phyloP scores from a whole-genome alignment of 2,329 filamentous ascomycete species.

The Acrodontium crateriforme region DNA sequence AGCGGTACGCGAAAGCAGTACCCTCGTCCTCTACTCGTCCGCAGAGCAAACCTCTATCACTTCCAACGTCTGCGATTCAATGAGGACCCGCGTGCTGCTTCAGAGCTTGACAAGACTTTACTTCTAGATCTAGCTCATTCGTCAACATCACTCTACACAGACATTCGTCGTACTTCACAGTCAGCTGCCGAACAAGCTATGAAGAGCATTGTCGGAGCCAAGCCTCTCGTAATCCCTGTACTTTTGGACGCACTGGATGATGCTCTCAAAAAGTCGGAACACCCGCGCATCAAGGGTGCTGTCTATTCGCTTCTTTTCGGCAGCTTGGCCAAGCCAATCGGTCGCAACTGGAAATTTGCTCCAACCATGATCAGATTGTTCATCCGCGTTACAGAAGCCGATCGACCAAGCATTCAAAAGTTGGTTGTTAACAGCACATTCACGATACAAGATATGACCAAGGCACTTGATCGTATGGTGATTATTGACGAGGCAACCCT shows the following conservation, averaged over 20 bases:
- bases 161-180: conserved; percentile 89
- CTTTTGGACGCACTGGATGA: conserved; percentile 65
- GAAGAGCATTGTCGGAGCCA: conserved; percentile 77
- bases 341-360: conserved; percentile 88
- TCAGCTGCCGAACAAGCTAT: conserved; percentile 84
- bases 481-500: conserved; percentile 61
- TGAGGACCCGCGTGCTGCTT: conserved; percentile 72
- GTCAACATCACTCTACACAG: conserved; percentile 80
- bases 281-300: conserved; percentile 84
- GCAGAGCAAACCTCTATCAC: conserved; percentile 88
- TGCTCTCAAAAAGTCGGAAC: conserved; percentile 66
- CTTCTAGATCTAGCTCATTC: conserved; percentile 81
- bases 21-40: conserved; percentile 79
- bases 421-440: conserved; percentile 71
- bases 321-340: conserved; percentile 72
- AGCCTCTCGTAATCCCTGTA: conserved; percentile 79
- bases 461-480: conserved; percentile 73
- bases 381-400: conserved; percentile 76
- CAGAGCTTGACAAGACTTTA: conserved; percentile 73
- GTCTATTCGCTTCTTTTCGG: conserved; percentile 86
- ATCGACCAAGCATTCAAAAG: conserved; percentile 89
- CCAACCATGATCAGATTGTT: conserved; percentile 81
- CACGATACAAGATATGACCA: conserved; percentile 82
- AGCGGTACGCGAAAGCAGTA: conserved; percentile 86
- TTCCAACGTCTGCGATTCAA: conserved; percentile 91